These are phyloP conservation scores for Sporothrix variecibatus DNA, from an alignment of 2,329 filamentous ascomycete species.

Conservation along the genomic window DNA sequence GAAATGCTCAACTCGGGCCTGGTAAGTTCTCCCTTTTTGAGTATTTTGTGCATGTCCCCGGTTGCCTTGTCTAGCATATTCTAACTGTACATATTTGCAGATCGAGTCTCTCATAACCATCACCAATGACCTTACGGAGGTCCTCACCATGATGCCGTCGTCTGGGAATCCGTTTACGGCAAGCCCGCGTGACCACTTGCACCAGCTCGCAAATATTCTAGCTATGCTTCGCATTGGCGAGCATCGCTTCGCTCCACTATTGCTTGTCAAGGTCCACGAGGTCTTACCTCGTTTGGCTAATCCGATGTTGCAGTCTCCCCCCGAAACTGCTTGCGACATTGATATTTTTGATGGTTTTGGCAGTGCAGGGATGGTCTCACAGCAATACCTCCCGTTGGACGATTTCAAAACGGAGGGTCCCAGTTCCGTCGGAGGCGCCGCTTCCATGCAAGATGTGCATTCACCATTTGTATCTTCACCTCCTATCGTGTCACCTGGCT, in stretches of 20 bases:
- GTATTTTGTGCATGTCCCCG: background rate
- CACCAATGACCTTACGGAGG: slow-evolving; percentile 70
- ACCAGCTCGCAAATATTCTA: slow-evolving; percentile 67
- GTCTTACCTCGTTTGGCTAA: slow-evolving; percentile 64
- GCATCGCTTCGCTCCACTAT: slow-evolving; percentile 73
- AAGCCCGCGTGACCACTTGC: slow-evolving; percentile 73
- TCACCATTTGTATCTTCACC: slow-evolving; percentile 57
- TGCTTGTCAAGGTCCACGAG: slow-evolving; percentile 75
- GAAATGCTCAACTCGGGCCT: slow-evolving; percentile 74
- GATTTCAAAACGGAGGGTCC: slow-evolving; percentile 52
- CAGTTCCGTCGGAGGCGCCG: slow-evolving; percentile 39
- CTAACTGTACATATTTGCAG: slow-evolving; percentile 40
- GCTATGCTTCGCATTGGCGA: slow-evolving; percentile 73
- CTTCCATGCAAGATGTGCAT: slow-evolving; percentile 47
- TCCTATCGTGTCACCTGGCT: slow-evolving; percentile 53
- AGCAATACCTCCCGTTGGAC: slow-evolving; percentile 48
- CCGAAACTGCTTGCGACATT: slow-evolving; percentile 55
- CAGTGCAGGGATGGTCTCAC: slow-evolving; percentile 61
- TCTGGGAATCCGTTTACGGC: slow-evolving; percentile 63
- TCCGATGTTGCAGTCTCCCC: slow-evolving; percentile 61
- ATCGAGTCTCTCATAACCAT: slow-evolving; percentile 82
- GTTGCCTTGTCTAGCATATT: background rate
- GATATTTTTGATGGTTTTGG: slow-evolving; percentile 70
- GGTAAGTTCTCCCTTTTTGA: slow-evolving; percentile 49
- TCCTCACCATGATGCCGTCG: slow-evolving; percentile 65